Percentiles rank a stretch among this genome's conserved stretches.
phyloP scores from a whole-genome alignment of 2,329 filamentous ascomycete species.

The Fonsecaea monophora region DNA sequence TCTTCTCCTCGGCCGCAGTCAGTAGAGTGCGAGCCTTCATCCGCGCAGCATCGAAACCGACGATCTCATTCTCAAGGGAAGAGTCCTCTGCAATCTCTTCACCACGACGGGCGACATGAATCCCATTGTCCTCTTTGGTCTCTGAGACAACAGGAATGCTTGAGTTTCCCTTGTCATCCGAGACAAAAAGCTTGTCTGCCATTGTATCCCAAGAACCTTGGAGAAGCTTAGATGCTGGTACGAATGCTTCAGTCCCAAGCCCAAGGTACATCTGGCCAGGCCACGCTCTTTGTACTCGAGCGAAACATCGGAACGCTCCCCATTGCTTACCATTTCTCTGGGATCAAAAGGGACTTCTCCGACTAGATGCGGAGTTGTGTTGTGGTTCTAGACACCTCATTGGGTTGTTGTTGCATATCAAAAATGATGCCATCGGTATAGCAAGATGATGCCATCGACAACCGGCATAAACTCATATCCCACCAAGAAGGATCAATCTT shows the following conservation, averaged over 20 bases:
- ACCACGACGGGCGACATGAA: slow-evolving; percentile 24
- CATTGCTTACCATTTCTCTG: slow-evolving; percentile 4
- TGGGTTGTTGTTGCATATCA: slow-evolving; percentile 14
- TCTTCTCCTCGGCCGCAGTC: slow-evolving; percentile 54
- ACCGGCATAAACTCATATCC: background rate
- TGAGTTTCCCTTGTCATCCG: slow-evolving; percentile 1
- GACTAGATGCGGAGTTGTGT: slow-evolving; percentile 16
- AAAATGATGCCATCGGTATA: slow-evolving; percentile 18
- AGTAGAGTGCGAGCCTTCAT: slow-evolving; percentile 46
- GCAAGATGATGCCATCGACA: slow-evolving; percentile 17
- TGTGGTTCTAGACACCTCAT: slow-evolving; percentile 10
- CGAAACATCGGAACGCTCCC: slow-evolving; percentile 4
- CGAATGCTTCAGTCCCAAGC: background rate
- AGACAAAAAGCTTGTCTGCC: slow-evolving; percentile 3
- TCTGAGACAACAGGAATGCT: slow-evolving; percentile 12
- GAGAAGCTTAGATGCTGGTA: slow-evolving; percentile 10
- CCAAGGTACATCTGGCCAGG: background rate
- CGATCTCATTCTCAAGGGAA: slow-evolving; percentile 24
- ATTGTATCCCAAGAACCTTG: slow-evolving; percentile 9
- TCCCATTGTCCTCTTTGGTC: background rate
- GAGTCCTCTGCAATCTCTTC: slow-evolving; percentile 18
- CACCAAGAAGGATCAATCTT: background rate
- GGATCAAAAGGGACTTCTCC: slow-evolving; percentile 15
- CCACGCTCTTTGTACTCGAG: slow-evolving; percentile 6
- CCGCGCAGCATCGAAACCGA: slow-evolving; percentile 44